Conservation (phyloP, 2,329 filamentous ascomycete species). For the Fusarium luffae region DNA sequence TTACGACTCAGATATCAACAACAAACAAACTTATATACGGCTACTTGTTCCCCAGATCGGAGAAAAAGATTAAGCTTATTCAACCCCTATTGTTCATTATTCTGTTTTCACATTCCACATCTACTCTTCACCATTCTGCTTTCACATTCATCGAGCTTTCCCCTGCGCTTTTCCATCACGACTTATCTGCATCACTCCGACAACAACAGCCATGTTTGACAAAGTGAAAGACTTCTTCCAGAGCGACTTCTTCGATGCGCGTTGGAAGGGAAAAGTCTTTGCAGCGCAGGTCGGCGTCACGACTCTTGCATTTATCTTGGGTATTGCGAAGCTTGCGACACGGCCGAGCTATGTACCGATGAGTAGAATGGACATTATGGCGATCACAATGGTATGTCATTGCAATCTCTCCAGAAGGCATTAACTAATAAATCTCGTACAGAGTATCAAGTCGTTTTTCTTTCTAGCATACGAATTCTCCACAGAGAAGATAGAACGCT, state of each 20-base stretch:
- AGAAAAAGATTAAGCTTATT: background rate
- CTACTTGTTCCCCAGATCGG: background rate
- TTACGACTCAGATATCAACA: background rate
- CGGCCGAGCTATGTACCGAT: slow-evolving; percentile 22
- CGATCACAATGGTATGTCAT: slow-evolving; percentile 34
- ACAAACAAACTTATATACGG: background rate
- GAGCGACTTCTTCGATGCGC: slow-evolving; percentile 22
- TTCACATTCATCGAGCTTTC: accelerated
- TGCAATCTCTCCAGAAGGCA: background rate
- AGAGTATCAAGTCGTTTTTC: slow-evolving; percentile 22
- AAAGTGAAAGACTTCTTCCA: slow-evolving; percentile 19
- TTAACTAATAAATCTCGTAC: accelerated
- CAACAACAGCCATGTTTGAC: background rate
- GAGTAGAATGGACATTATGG: slow-evolving; percentile 30
- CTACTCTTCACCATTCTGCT: too few relatives aligned
- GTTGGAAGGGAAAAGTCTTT: slow-evolving; percentile 30
- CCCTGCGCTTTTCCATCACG: background rate
- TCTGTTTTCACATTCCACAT: too few relatives aligned
- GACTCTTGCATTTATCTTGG: slow-evolving; percentile 12
- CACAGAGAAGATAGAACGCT: slow-evolving; percentile 44
- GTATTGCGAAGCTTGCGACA: slow-evolving; percentile 25
- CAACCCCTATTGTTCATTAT: background rate
- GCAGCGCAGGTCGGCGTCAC: background rate
- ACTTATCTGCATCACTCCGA: accelerated
- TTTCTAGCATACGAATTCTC: slow-evolving; percentile 31